These are phyloP conservation scores for Silene noctiflora DNA, from an alignment of 179 eudicot species.

Conservation along the genomic window DNA sequence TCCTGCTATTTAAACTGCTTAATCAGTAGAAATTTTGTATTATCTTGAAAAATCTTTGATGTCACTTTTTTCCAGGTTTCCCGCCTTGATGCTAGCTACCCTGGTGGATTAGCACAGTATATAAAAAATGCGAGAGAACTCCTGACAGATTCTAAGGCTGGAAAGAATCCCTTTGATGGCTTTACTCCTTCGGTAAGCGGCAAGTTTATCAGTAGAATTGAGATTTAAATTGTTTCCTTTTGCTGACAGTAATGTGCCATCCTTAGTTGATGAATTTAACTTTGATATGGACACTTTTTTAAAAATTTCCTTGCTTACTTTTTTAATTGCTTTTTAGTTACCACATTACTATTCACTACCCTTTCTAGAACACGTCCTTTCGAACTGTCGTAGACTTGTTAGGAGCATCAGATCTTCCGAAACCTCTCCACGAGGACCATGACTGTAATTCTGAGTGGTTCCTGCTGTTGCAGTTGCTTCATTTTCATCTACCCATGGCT, in stretches of 20 bases:
- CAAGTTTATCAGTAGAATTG: not conserved
- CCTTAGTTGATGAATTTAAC: not conserved
- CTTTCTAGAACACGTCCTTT: not conserved
- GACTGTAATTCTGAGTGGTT: too few relatives aligned
- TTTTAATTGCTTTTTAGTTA: not conserved
- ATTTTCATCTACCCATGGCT: not conserved
- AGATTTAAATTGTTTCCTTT: not conserved
- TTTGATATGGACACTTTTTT: not conserved
- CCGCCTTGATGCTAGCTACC: conserved; percentile 75
- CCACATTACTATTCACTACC: not conserved
- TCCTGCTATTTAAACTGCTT: not conserved
- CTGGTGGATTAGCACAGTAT: conserved; percentile 76
- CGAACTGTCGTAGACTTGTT: not conserved
- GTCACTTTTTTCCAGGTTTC: conserved; percentile 49
- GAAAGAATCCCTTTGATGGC: conserved; percentile 93
- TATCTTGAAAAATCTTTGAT: conserved; percentile 8
- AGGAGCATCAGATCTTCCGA: not conserved
- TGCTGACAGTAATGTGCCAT: not conserved
- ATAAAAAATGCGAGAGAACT: conserved; percentile 76
- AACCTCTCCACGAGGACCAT: too few relatives aligned
- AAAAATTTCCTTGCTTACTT: not conserved
- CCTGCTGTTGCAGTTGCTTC: not conserved
- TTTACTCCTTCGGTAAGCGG: conserved; percentile 87
- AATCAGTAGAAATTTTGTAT: not conserved
- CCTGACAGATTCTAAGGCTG: conserved; percentile 85